Percentiles rank a stretch among this genome's conserved stretches.
These are phyloP conservation scores for Fusarium humuli DNA, from an alignment of 2,329 filamentous ascomycete species.

Conservation along the genomic window DNA sequence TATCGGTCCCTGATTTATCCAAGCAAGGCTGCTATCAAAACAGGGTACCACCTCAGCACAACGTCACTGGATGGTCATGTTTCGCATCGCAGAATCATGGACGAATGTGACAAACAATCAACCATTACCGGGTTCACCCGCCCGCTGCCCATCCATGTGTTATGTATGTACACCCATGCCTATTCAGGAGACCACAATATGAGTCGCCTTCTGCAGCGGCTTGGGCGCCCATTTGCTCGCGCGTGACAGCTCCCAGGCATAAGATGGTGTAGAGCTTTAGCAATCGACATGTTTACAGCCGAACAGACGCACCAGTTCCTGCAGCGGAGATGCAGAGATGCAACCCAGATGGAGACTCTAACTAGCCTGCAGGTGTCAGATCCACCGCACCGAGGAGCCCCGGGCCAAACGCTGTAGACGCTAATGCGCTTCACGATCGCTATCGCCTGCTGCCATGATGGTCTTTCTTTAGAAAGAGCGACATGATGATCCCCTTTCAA, in stretches of 20 bases:
- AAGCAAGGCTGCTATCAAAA: slow-evolving; percentile 20
- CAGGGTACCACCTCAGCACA: slow-evolving; percentile 23
- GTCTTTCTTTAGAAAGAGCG: slow-evolving; percentile 14
- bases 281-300: slow-evolving; percentile 28
- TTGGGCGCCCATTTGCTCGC: slow-evolving; percentile 25
- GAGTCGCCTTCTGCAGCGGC: slow-evolving; percentile 16
- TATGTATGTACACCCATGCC: slow-evolving; percentile 17
- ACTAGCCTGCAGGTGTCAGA: slow-evolving; percentile 41
- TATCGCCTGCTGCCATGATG: slow-evolving; percentile 34
- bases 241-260: slow-evolving; percentile 24
- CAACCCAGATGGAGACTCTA: slow-evolving; percentile 33
- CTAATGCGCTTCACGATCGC: slow-evolving; percentile 30
- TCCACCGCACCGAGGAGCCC: slow-evolving; percentile 33
- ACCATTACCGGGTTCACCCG: slow-evolving; percentile 31
- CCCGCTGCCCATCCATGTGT: slow-evolving; percentile 19
- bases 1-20: slow-evolving; percentile 24
- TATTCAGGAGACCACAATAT: slow-evolving; percentile 8
- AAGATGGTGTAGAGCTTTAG: slow-evolving; percentile 40
- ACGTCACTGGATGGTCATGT: slow-evolving; percentile 37
- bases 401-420: slow-evolving; percentile 26
- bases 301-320: slow-evolving; percentile 39
- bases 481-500: slow-evolving; percentile 19
- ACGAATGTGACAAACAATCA: slow-evolving; percentile 10
- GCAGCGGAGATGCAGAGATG: slow-evolving; percentile 40
- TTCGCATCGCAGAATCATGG: slow-evolving; percentile 17